Conservation (phyloP, 208 protist genomes). For the Trypanosoma mega region DNA sequence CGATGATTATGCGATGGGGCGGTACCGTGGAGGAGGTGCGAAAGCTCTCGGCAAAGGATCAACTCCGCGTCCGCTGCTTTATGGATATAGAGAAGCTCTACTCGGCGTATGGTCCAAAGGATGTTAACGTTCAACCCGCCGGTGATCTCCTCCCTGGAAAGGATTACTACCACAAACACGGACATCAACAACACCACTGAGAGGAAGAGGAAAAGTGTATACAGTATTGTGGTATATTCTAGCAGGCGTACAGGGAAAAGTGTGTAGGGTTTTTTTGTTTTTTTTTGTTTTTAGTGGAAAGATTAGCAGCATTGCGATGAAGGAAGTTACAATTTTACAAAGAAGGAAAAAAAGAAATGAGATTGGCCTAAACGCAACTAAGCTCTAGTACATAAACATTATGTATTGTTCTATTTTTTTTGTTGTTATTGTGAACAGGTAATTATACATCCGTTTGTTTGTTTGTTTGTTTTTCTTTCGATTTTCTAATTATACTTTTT, state of each 20-base stretch:
- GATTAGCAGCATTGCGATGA: not conserved
- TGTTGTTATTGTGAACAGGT: constrained; percentile 9
- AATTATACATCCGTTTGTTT: constrained; percentile 6
- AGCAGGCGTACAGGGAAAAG: not conserved
- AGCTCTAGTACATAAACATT: not conserved
- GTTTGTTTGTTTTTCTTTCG: constrained; percentile 2
- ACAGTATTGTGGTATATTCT: too few species aligned
- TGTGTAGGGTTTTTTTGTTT: constrained; percentile 4
- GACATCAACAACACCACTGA: constrained; percentile 29
- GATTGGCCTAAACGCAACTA: not conserved
- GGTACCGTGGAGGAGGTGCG: constrained; percentile 80
- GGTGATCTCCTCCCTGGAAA: constrained; percentile 78
- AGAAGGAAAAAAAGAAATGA: constrained; percentile 1
- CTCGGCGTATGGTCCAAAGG: constrained; percentile 85
- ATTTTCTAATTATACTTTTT: not conserved
- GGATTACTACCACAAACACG: constrained; percentile 62
- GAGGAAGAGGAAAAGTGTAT: too few species aligned
- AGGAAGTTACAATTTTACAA: not conserved
- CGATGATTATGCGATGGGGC: constrained; percentile 85
- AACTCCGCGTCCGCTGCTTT: constrained; percentile 77
- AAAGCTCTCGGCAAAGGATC: constrained; percentile 78
- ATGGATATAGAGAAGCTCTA: constrained; percentile 84
- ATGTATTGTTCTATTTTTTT: constrained; percentile 8
- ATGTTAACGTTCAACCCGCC: constrained; percentile 69
- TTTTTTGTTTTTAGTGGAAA: constrained; percentile 2